Evolutionary conservation across 139 green algal species (phyloP), one percentile per base, ranked within the genome.

Genomic region (Coelastrella sp.): DNA sequence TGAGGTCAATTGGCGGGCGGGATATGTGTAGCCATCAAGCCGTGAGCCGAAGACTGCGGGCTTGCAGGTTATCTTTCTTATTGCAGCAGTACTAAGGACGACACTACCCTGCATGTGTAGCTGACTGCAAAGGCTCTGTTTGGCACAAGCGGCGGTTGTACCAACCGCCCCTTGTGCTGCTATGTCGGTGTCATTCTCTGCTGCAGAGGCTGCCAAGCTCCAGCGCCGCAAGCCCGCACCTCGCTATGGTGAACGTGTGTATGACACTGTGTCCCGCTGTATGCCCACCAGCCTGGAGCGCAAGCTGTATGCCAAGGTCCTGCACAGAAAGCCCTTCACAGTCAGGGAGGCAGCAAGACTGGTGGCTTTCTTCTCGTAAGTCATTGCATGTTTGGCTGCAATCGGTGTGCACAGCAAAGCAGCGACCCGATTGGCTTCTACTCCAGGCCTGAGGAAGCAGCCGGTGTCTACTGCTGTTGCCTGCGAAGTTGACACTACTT

Each of bases 241-340:
- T 3, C 19, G 66, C 5, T 97, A 96, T 78, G 60, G 74, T 19
- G 93, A 96, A 81, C 88, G 95, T 4, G 92, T 94, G 76, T 97
- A 97, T 86, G 94, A 96, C 92, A 95, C 80, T 32, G 92, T 83
- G 2, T 75, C 92, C 64, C 57, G 82, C 5, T 19, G 73, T 78
- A 71, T 85, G 10, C 95, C 95, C 17, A 95, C 81, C 58, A 54
- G 87, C 65, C 83, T 94, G 58, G 95, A 97, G 92, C 90, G 91
- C 19, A 86, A 84, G 77, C 90, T 97, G 76, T 97, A 92, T 85
- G 56, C 86, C 74, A 92, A 91, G 90, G 92, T 93, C 77, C 85
- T 93, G 23, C 66, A 68, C 7, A 73, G 60, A 4, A 22, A 56
- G 66, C 47, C 77, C 4, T 57, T 92, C 23, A 54, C 86, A 54